Percentiles rank a stretch among this genome's conserved stretches.
phyloP scores from a whole-genome alignment of 2,329 filamentous ascomycete genomes.

The Beauveria bassiana region DNA sequence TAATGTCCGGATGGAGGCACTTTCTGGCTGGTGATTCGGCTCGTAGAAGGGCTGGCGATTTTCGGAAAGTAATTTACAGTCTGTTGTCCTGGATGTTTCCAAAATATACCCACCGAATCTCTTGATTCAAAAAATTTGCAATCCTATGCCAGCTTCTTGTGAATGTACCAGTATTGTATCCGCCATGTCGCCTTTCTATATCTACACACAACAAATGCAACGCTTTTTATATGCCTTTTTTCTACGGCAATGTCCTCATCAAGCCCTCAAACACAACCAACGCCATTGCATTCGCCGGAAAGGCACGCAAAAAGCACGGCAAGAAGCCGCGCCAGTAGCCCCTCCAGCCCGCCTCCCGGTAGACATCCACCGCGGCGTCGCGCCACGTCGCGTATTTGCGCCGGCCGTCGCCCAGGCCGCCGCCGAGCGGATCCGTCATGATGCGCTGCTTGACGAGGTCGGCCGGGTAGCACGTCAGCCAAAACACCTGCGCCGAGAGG shows the following conservation, averaged over 20 bases:
- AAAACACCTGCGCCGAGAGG: slow-evolving; percentile 87
- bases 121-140: slow-evolving; percentile 4
- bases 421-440: slow-evolving; percentile 88
- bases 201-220: background rate
- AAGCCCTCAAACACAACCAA: slow-evolving; percentile 88
- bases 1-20: slow-evolving; percentile 1
- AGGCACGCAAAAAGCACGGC: slow-evolving; percentile 87
- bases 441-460: slow-evolving; percentile 94
- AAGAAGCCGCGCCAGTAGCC: slow-evolving; percentile 92
- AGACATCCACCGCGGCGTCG: slow-evolving; percentile 71
- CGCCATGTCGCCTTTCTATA: background rate
- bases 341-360: slow-evolving; percentile 63
- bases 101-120: slow-evolving; percentile 7
- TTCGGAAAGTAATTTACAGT: background rate
- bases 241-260: slow-evolving; percentile 58
- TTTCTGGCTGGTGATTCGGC: background rate
- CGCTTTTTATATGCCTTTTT: background rate
- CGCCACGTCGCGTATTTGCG: slow-evolving; percentile 68
- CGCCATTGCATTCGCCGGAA: slow-evolving; percentile 92
- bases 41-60: slow-evolving; percentile 4
- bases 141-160: background rate
- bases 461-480: slow-evolving; percentile 83
- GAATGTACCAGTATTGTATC: background rate
- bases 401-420: slow-evolving; percentile 56
- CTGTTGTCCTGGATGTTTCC: background rate